Evolutionary conservation across 2,329 filamentous ascomycete genomes (phyloP).

Genomic region (Epichloe elymi): DNA sequence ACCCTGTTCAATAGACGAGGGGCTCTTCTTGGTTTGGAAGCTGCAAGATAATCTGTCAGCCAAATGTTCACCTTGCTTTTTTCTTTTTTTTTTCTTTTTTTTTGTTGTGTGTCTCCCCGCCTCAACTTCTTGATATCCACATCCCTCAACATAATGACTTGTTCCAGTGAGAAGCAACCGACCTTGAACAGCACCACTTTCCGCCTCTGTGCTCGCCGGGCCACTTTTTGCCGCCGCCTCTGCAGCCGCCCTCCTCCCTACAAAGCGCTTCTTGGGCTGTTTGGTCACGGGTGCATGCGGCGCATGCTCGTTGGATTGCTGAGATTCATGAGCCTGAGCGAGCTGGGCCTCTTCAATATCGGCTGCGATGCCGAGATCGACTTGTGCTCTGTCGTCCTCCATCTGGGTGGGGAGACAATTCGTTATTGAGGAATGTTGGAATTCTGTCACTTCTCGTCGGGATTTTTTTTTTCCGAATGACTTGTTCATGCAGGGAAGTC

Average conservation of each 20-base stretch:
- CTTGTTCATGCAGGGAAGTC: not conserved
- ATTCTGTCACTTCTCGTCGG: not conserved
- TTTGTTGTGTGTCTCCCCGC: not conserved
- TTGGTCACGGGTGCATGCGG: slow-evolving; percentile 25
- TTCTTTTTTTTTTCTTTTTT: not conserved
- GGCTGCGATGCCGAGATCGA: slow-evolving; percentile 56
- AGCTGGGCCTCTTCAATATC: slow-evolving; percentile 43
- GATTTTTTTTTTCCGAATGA: not conserved
- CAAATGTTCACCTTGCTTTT: too few relatives aligned
- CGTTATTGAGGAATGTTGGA: not conserved
- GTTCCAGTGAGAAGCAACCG: slow-evolving; percentile 14
- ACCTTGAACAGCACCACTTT: slow-evolving; percentile 35
- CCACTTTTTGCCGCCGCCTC: slow-evolving; percentile 40
- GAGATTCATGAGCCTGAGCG: slow-evolving; percentile 16
- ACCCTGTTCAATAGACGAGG: slow-evolving; percentile 84
- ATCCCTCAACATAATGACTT: not conserved
- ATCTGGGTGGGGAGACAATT: slow-evolving; percentile 27
- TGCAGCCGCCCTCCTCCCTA: slow-evolving; percentile 65
- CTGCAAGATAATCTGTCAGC: slow-evolving; percentile 27
- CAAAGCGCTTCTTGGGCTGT: slow-evolving; percentile 84
- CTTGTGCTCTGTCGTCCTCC: slow-evolving; percentile 62
- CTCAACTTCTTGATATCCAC: not conserved
- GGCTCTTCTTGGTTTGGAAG: slow-evolving; percentile 55
- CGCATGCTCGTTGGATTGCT: not conserved
- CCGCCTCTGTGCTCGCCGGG: slow-evolving; percentile 11